phyloP scores from a whole-genome alignment of 441 rosid genomes.

The Populus hybrid region DNA sequence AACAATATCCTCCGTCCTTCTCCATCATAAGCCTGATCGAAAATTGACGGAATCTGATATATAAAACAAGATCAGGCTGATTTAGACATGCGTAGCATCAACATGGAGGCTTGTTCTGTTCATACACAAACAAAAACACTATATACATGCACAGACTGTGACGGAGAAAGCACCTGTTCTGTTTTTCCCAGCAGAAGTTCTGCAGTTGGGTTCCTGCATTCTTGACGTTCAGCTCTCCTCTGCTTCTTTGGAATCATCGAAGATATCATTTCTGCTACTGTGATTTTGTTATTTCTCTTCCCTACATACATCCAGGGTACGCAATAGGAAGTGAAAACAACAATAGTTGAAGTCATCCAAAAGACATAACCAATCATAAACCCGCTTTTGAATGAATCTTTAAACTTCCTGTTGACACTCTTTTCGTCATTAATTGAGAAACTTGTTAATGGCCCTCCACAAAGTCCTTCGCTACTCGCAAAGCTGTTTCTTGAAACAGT shows the following conservation, averaged over 20 bases:
- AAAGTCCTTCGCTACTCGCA: neutral
- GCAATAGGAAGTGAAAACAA: neutral
- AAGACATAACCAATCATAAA: constrained; percentile 20
- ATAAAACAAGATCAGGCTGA: too few relatives aligned
- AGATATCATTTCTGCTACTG: neutral
- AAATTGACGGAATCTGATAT: too few relatives aligned
- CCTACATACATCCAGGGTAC: neutral
- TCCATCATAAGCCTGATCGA: too few relatives aligned
- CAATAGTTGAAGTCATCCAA: neutral
- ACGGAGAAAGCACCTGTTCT: too few relatives aligned
- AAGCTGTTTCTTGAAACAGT: constrained; percentile 2
- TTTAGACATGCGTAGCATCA: too few relatives aligned
- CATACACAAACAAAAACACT: too few relatives aligned
- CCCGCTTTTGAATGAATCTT: constrained; percentile 16
- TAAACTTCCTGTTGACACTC: too few relatives aligned
- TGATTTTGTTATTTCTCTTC: neutral
- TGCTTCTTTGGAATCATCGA: neutral
- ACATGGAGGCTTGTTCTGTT: too few relatives aligned
- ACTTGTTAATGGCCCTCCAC: constrained; percentile 13
- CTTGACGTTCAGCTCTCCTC: neutral
- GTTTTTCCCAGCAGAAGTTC: too few relatives aligned
- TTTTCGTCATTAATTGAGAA: too few relatives aligned
- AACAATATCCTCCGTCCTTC: too few relatives aligned
- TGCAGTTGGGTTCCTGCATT: too few relatives aligned
- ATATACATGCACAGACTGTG: neutral